Base-by-base conservation (phyloP, 352 stramenopile species). In the Achlya hypogyna region DNA sequence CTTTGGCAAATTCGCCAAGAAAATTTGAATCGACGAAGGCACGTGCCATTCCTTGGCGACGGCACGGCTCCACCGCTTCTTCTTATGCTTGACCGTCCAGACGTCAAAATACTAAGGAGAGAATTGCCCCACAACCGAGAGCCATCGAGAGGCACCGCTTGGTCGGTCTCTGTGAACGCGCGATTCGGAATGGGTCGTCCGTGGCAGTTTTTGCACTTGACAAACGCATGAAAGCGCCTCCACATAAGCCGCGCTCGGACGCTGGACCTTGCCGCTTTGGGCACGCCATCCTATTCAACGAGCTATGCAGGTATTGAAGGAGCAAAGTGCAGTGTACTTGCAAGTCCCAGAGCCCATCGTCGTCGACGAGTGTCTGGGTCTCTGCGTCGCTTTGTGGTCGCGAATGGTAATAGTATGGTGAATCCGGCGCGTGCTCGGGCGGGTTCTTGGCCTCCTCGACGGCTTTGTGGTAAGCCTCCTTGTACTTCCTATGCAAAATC, bases 1-100 rank as follows among this genome's bases (percentile, higher is more conserved):
- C 64, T 85, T 89, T 0, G 82, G 81, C 42, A 91, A 66, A 59
- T 91, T 89, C 4, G 82, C 86, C 16, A 91, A 72, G 58, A 91
- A 91, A 14, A 84, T 28, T 25, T 78, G 6, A 31, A 82, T 80
- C 12, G 79, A 52, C 20, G 68, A 56, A 0, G 82, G 81, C 8
- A 91, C 51, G 22, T 78, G 69, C 82, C 82, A 88, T 29, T 60
- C 58, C 14, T 53, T 62, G 10, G 38, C 40, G 16, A 67, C 53
- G 10, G 64, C 53, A 35, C 83, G 82, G 47, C 86, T 88, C 0
- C 77, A 78, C 12, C 45, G 53, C 64, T 82, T 81, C 47, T 72
- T 45, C 0, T 62, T 66, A 23, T 70, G 74, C 5, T 65, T 70
- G 31, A 89, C 60, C 0, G 79, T 84, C 82, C 81, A 91, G 40